These are phyloP conservation scores for Exophiala dermatitidis DNA, from an alignment of 2,329 filamentous ascomycete species.

Conservation along the genomic window DNA sequence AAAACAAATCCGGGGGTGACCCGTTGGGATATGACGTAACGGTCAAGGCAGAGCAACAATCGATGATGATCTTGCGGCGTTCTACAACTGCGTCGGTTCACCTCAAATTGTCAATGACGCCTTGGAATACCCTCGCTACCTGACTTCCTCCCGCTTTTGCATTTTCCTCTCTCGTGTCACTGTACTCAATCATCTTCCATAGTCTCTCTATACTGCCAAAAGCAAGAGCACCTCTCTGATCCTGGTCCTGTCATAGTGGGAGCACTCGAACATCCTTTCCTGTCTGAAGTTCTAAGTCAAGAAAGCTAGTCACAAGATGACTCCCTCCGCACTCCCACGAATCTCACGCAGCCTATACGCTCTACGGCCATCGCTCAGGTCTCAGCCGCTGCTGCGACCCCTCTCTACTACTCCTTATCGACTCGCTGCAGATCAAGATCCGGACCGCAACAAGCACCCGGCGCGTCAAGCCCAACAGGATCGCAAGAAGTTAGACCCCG, in stretches of 20 bases:
- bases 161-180: neutral
- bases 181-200: neutral
- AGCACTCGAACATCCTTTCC: neutral
- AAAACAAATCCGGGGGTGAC: neutral
- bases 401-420: slow-evolving; percentile 7
- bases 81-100: too few relatives aligned
- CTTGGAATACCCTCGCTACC: neutral
- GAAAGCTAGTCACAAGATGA: neutral
- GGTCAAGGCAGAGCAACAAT: neutral
- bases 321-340: neutral
- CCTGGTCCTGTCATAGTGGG: neutral
- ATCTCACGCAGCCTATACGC: neutral
- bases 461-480: slow-evolving; percentile 33
- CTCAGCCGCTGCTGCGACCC: slow-evolving; percentile 3
- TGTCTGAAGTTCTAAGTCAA: neutral
- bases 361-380: neutral
- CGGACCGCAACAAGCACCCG: slow-evolving; percentile 11
- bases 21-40: neutral
- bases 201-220: neutral
- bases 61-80: neutral
- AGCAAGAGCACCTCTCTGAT: neutral
- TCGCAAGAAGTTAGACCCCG: slow-evolving; percentile 58
- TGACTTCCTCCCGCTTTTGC: neutral
- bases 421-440: slow-evolving; percentile 10
- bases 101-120: too few relatives aligned